Evolutionary conservation across 2,329 filamentous ascomycete genomes (phyloP).

Genomic region (Fusarium chaquense): DNA sequence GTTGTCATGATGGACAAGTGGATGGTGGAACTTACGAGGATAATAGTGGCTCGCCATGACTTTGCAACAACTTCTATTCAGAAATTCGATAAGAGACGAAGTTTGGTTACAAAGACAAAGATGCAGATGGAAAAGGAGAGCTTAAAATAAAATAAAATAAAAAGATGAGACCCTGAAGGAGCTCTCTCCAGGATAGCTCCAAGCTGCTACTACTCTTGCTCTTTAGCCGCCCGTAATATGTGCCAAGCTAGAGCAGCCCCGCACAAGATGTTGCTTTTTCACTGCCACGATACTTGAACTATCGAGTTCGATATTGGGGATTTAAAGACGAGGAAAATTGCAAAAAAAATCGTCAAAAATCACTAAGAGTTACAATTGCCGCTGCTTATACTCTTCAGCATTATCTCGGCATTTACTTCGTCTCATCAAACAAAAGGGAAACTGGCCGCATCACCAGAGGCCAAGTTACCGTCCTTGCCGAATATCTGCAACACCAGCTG

Average conservation of each 20-base stretch:
- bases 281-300: conserved; percentile 13
- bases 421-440: conserved; percentile 1
- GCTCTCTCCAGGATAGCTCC: conserved; percentile 18
- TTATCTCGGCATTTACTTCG: neutral
- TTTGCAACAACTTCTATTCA: conserved; percentile 1
- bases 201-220: conserved; percentile 28
- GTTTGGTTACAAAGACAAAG: conserved; percentile 1
- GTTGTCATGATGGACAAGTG: conserved; percentile 28
- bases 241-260: conserved; percentile 40
- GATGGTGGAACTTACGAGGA: conserved; percentile 56
- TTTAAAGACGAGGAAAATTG: neutral
- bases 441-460: conserved; percentile 24
- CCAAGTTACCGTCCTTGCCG: conserved; percentile 27
- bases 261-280: conserved; percentile 27
- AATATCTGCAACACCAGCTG: conserved; percentile 5
- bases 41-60: conserved; percentile 61
- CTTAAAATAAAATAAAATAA: conserved; percentile 2
- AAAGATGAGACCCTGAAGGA: conserved; percentile 15
- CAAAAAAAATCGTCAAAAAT: neutral
- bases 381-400: neutral
- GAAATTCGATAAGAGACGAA: neutral
- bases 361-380: neutral
- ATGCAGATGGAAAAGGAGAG: conserved; percentile 8
- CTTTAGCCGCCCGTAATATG: conserved; percentile 38
- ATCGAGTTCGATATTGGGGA: conserved; percentile 7